Base-by-base conservation (phyloP, 2,329 filamentous ascomycete genomes). In the Chaetomium sp. region DNA sequence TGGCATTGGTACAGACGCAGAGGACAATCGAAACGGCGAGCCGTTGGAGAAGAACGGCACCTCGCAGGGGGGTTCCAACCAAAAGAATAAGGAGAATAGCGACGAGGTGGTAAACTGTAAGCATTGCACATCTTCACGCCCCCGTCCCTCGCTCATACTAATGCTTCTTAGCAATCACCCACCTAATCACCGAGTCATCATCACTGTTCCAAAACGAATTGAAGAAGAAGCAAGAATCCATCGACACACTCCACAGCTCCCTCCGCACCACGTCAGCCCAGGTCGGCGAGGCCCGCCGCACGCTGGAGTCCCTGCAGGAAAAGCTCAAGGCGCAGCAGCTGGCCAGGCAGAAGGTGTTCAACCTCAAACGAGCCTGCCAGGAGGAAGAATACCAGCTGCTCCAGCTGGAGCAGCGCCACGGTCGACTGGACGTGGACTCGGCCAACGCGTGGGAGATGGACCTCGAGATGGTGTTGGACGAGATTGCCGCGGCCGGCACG, bases 251-350 rank as follows among this genome's bases (percentile, higher is more conserved):
- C 42, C 94, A 97, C 76, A 82, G 86, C 50, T 88, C 90, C 29
- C 88, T 99, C 59, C 90, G 92, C 57, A 89, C 91, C 63, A 89
- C 92, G 1, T 95, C 93, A 1, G 85, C 89, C 23, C 87, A 91
- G 67, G 85, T 97, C 35, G 88, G 90, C 69, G 90, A 93, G 62
- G 90, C 93, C 62, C 87, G 91, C 62, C 88, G 89, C 63, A 85
- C 83, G 25, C 80, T 96, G 3, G 91, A 96, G 65, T 82, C 85
- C 9, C 79, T 96, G 12, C 89, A 90, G 65, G 82, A 84, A 5
- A 87, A 86, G 45, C 81, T 87, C 27, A 88, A 77, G 79, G 87
- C 77, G 79, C 86, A 85, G 83, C 79, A 87, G 79, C 76, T 92
- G 80, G 79, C 85, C 78, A 76, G 85, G 74, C 85, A 92, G 73